Base-by-base conservation (phyloP, 208 protist genomes). In the Trypanosoma melophagium region DNA sequence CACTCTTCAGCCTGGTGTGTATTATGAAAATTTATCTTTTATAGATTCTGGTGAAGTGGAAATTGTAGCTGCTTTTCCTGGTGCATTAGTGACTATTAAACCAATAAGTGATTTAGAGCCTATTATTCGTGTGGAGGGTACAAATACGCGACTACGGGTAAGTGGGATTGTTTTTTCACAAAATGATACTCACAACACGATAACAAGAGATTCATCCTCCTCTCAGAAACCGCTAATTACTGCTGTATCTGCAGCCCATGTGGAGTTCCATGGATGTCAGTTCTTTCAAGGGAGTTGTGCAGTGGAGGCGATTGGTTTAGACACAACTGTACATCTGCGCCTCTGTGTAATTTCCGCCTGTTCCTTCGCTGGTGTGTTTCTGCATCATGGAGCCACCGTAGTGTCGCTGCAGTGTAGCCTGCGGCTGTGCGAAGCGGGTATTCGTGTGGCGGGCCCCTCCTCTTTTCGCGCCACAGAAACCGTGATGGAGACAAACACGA, bases 281-380 rank as follows among this genome's bases (percentile, higher is more conserved):
- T 76, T 93, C 17, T 93, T 90, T 65, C 56, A 71, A 40, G 80
- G 83, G 31, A 73, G 66, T 41, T 80, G 76, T 9, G 86, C 74
- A 24, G 62, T 92, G 42, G 69, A 83, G 13, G 81, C 67, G 2
- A 54, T 57, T 1, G 83, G 76, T 1, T 25, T 9, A 1, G 42
- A 63, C 31, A 86, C 87, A 21, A 66, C 22, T 8, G 60, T 81
- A 7, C 50, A 22, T 38, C 60, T 90, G 42, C 76, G 77, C 52
- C 65, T 89, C 17, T 90, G 79, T 55, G 60, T 88, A 49, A 38
- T 93, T 44, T 75, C 83, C 8, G 74, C 76, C 50, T 89, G 81
- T 69, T 44, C 31, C 22, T 86, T 83, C 55, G 79, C 82, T 2
- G 86, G 80, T n/a, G 71, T 83, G 13, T 86, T 81, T 61, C 53